These are phyloP conservation scores for Erodium maritimum DNA, from an alignment of 345 rosid species.

Conservation along the genomic window DNA sequence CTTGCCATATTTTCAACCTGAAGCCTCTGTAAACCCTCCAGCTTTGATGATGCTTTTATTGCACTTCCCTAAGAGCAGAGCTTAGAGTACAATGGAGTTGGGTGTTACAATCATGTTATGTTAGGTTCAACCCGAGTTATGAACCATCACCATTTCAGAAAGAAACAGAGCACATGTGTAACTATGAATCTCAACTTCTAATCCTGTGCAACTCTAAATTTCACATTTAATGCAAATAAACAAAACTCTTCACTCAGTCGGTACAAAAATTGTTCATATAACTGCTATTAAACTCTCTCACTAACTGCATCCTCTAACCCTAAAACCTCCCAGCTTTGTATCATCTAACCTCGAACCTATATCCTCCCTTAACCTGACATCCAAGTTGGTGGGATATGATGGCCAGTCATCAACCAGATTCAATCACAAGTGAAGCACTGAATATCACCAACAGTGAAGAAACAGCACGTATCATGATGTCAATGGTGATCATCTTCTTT, in stretches of 20 bases:
- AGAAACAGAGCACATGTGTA: too few species aligned
- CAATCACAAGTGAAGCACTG: not conserved
- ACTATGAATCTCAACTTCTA: not conserved
- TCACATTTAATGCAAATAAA: not conserved
- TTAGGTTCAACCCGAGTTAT: too few species aligned
- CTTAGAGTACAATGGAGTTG: too few species aligned
- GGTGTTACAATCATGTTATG: too few species aligned
- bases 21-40: too few species aligned
- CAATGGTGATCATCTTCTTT: not conserved
- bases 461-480: not conserved
- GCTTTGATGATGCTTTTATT: too few species aligned
- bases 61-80: too few species aligned
- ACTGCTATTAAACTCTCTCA: not conserved
- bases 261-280: not conserved
- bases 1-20: too few species aligned
- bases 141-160: too few species aligned
- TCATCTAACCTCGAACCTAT: not conserved
- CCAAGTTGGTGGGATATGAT: not conserved
- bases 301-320: not conserved
- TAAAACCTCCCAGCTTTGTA: not conserved
- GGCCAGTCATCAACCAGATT: not conserved
- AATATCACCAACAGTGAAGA: not conserved
- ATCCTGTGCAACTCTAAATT: not conserved
- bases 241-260: not conserved
- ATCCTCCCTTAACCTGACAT: not conserved